These are phyloP conservation scores for Wickerhamomyces sp. DNA, from an alignment of 1,139 yeast species.

Conservation along the genomic window DNA sequence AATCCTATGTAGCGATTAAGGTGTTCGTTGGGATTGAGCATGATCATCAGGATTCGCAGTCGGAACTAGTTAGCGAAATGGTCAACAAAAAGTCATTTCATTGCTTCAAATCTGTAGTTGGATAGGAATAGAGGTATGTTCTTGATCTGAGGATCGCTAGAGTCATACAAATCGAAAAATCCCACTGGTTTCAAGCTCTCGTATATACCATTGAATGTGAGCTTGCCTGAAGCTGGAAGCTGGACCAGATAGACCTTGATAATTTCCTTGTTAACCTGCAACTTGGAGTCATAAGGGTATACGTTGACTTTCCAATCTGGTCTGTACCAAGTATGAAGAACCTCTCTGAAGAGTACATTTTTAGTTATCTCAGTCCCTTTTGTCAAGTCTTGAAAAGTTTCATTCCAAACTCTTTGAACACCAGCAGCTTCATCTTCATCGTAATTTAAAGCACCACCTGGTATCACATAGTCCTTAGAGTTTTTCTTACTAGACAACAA, in stretches of 20 bases:
- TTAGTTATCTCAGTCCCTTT: neutral
- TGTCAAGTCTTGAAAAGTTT: slow-evolving; percentile 18
- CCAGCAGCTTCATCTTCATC: slow-evolving; percentile 30
- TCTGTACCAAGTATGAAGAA: slow-evolving; percentile 35
- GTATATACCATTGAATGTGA: slow-evolving; percentile 28
- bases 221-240: slow-evolving; percentile 25
- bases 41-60: too few relatives aligned
- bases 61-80: too few relatives aligned
- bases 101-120: slow-evolving; percentile 20
- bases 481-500: slow-evolving; percentile 24
- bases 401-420: slow-evolving; percentile 23
- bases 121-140: slow-evolving; percentile 24
- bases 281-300: slow-evolving; percentile 34
- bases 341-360: slow-evolving; percentile 21
- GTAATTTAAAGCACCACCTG: slow-evolving; percentile 29
- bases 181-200: slow-evolving; percentile 29
- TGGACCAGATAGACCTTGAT: slow-evolving; percentile 29
- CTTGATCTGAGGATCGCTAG: slow-evolving; percentile 19
- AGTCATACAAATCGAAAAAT: slow-evolving; percentile 31
- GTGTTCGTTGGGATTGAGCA: too few relatives aligned
- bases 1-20: too few relatives aligned
- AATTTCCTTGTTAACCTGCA: slow-evolving; percentile 30
- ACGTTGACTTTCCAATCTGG: slow-evolving; percentile 30
- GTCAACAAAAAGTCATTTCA: too few relatives aligned
- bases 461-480: slow-evolving; percentile 13